Evolutionary conservation across 2,329 filamentous ascomycete species (phyloP), one percentile per base, ranked within the genome.

Genomic region (Arthrinium puccinioides): DNA sequence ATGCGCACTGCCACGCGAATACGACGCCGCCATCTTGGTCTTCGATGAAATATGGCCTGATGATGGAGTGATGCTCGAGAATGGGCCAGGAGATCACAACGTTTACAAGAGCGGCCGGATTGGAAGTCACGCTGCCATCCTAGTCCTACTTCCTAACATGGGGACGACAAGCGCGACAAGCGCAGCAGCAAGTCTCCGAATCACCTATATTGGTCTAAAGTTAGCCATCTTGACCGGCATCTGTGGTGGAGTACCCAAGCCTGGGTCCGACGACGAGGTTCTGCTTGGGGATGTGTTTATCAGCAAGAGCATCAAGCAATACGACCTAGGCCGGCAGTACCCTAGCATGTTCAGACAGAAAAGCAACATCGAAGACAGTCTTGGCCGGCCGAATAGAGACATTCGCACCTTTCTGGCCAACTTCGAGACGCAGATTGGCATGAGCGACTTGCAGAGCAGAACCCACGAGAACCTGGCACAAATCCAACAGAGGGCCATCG

Each of bases 1-100:
- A 23, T 58, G 55, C 30, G 56, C 56, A 2, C 42, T 59, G 9
- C 37, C 44, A 3, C 21, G 49, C 7, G 55, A 58, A 36, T 43
- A 43, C 19, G 44, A 53, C 24, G 52, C 52, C 10, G 39, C 52
- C n/a, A 21, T 34, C 4, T 34, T 43, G 6, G 31, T 49, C 16
- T 45, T 55, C 21, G 53, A 57, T 33, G 28, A 45, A 16, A 34
- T 40, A 37, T 57, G 46, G 39, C 44, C 53, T 5, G 40, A 48
- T 3, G 30, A 46, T 13, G 43, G 39, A 14, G 21, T 30, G 5
- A 23, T 14, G 23, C 47, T 51, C 36, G 47, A 46, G 6, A 50
- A 46, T 26, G 41, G 44, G 6, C 23, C 21, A 1, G 51, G 52
- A 2, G 57, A 60, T 36, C 23, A 20, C 6, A 57, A 57, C 32